Evolutionary conservation across 352 stramenopile genomes (phyloP).

Genomic region (Elongisporangium prolatum): DNA sequence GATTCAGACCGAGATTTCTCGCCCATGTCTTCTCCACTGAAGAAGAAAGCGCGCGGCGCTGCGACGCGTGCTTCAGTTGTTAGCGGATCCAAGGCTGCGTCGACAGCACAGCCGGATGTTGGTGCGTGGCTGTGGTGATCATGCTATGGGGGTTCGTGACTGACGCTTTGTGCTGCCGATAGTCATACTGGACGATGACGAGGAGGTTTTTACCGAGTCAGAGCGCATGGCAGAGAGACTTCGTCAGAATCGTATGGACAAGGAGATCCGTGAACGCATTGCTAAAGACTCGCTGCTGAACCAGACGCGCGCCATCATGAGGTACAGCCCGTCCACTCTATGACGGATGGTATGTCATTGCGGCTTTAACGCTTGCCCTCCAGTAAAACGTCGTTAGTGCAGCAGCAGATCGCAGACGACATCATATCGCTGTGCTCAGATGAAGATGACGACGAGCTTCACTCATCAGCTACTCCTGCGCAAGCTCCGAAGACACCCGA

Average conservation of each 20-base stretch:
- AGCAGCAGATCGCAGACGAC: slow-evolving; percentile 21
- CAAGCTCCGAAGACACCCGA: neutral
- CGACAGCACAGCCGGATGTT: slow-evolving; percentile 13
- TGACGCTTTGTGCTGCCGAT: neutral
- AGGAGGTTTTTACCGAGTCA: slow-evolving; percentile 28
- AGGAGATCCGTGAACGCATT: slow-evolving; percentile 46
- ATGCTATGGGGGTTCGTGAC: neutral
- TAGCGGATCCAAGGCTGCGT: slow-evolving; percentile 7
- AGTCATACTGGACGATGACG: slow-evolving; percentile 19
- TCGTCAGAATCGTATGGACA: slow-evolving; percentile 37
- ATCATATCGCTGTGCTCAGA: slow-evolving; percentile 62
- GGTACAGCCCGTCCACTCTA: slow-evolving; percentile 17
- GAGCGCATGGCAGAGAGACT: slow-evolving; percentile 31
- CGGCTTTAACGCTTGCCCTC: neutral
- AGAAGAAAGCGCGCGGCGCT: slow-evolving; percentile 11
- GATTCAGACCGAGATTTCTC: slow-evolving; percentile 15
- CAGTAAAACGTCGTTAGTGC: slow-evolving; percentile 23
- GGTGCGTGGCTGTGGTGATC: slow-evolving; percentile 10
- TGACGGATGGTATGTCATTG: neutral
- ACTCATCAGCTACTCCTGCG: neutral
- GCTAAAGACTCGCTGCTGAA: slow-evolving; percentile 52
- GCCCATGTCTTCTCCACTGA: slow-evolving; percentile 11
- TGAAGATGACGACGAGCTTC: slow-evolving; percentile 27
- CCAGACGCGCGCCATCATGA: slow-evolving; percentile 59
- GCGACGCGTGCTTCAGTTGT: slow-evolving; percentile 4